Evolutionary conservation across 768 basidiomycete genomes (phyloP).

Genomic region (Pholiota microspora): DNA sequence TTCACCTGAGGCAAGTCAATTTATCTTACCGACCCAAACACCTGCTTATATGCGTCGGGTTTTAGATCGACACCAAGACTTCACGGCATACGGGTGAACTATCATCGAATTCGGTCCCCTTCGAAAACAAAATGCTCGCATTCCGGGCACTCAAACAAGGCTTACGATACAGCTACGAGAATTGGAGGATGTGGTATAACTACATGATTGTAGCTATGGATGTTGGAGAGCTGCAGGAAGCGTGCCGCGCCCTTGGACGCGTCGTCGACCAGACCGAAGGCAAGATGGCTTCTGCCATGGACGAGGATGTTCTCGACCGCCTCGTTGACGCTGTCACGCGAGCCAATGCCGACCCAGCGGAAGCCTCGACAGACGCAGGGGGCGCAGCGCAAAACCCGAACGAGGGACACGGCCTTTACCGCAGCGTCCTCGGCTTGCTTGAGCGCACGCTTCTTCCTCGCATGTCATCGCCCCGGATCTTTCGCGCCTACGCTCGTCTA

Average conservation of each 20-base stretch:
- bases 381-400: slow-evolving; percentile 44
- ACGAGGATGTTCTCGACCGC: slow-evolving; percentile 85
- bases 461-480: slow-evolving; percentile 75
- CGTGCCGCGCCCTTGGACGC: slow-evolving; percentile 77
- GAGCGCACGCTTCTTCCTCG: slow-evolving; percentile 79
- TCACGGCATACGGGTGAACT: slow-evolving; percentile 14
- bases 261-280: slow-evolving; percentile 74
- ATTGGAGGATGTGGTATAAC: slow-evolving; percentile 99
- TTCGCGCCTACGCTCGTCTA: slow-evolving; percentile 81
- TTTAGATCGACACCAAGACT: not conserved
- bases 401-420: slow-evolving; percentile 64
- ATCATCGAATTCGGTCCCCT: slow-evolving; percentile 40
- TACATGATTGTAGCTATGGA: slow-evolving; percentile 94
- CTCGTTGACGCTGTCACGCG: slow-evolving; percentile 86
- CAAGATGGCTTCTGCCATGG: slow-evolving; percentile 57
- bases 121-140: slow-evolving; percentile 80
- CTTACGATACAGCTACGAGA: slow-evolving; percentile 78
- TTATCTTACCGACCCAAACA: not conserved
- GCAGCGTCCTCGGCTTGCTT: slow-evolving; percentile 70
- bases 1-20: slow-evolving; percentile 21
- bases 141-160: slow-evolving; percentile 93
- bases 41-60: not conserved
- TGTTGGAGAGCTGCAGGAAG: slow-evolving; percentile 89
- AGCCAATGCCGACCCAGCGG: slow-evolving; percentile 37
- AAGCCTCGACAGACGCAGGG: slow-evolving; percentile 27